A percentile compares a stretch with the other conserved stretches of the same genome.
Conservation (phyloP, 768 basidiomycete genomes). For the Rhodotorula diobovata region DNA sequence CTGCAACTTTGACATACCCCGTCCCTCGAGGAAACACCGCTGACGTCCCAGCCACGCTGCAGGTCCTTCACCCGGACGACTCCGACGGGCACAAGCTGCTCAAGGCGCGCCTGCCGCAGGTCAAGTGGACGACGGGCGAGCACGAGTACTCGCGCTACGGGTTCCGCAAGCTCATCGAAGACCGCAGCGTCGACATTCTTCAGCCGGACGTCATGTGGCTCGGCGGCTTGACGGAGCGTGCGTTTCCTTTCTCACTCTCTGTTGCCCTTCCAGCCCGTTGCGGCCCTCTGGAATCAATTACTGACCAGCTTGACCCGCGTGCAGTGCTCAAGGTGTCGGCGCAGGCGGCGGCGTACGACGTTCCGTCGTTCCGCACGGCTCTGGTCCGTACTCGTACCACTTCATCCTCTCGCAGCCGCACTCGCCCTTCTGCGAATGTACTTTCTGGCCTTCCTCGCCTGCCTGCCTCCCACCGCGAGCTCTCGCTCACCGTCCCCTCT, state of each 20-base stretch:
- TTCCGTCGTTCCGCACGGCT: conserved; percentile 54
- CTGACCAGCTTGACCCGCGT: background rate
- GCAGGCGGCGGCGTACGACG: conserved; percentile 53
- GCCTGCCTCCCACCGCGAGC: conserved; percentile 17
- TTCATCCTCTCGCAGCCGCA: conserved; percentile 52
- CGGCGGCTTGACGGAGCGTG: conserved; percentile 31
- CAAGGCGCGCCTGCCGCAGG: conserved; percentile 47
- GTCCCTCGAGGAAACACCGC: too few species aligned
- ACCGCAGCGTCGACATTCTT: conserved; percentile 48
- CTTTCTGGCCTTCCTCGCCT: too few species aligned
- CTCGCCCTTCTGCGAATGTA: conserved; percentile 48
- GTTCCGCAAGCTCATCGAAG: conserved; percentile 50
- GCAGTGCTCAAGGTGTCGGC: conserved; percentile 46
- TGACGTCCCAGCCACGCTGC: background rate
- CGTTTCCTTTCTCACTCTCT: background rate
- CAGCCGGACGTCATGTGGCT: conserved; percentile 51
- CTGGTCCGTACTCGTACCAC: conserved; percentile 50
- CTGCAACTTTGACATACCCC: too few species aligned
- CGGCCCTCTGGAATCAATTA: too few species aligned
- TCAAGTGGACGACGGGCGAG: conserved; percentile 51
- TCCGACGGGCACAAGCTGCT: conserved; percentile 48
- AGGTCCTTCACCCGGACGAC: conserved; percentile 48
- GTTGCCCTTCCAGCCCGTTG: too few species aligned
- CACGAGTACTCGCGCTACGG: conserved; percentile 49
- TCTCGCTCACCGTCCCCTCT: conserved; percentile 21